Percentiles rank a stretch among this genome's conserved stretches.
Evolutionary conservation across 1,284 basidiomycete species (phyloP).

Genomic region (Trichosporon asahii): DNA sequence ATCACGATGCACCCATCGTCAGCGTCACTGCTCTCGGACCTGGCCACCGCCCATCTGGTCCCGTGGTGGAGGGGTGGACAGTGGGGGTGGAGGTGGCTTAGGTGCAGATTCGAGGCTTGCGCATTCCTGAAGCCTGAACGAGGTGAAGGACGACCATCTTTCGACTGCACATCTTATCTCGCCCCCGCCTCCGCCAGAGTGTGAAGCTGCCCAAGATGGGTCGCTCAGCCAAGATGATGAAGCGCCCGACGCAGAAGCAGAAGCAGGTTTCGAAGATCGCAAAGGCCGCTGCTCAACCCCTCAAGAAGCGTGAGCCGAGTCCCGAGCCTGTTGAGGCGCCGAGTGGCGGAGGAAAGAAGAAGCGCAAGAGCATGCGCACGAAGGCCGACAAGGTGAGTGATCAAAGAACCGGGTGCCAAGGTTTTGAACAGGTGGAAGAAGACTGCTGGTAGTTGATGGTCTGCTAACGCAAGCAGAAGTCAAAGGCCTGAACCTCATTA

Average conservation of each 20-base stretch:
- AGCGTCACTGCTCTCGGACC: slow-evolving; percentile 1
- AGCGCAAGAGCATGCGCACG: slow-evolving; percentile 21
- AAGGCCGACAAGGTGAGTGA: slow-evolving; percentile 24
- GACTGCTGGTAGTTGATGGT: too few relatives aligned
- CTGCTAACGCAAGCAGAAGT: neutral
- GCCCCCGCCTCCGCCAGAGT: neutral
- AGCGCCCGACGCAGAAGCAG: slow-evolving; percentile 40
- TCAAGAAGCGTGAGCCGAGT: slow-evolving; percentile 21
- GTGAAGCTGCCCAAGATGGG: slow-evolving; percentile 29
- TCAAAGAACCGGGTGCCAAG: too few relatives aligned
- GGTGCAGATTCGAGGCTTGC: neutral
- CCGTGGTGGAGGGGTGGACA: neutral
- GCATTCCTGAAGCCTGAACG: neutral
- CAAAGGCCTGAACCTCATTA: neutral
- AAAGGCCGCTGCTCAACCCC: slow-evolving; percentile 30
- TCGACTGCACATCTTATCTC: neutral
- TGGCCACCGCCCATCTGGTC: neutral
- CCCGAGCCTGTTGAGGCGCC: slow-evolving; percentile 1
- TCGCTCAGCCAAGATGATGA: slow-evolving; percentile 41
- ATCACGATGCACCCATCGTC: neutral
- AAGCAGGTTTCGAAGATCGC: slow-evolving; percentile 36
- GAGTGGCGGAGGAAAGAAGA: slow-evolving; percentile 15
- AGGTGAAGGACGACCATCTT: too few relatives aligned
- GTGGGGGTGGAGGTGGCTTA: slow-evolving; percentile 2
- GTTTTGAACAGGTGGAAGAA: too few relatives aligned